phyloP scores from a whole-genome alignment of 2,329 filamentous ascomycete genomes.

The Magnaporthiopsis incrustans region DNA sequence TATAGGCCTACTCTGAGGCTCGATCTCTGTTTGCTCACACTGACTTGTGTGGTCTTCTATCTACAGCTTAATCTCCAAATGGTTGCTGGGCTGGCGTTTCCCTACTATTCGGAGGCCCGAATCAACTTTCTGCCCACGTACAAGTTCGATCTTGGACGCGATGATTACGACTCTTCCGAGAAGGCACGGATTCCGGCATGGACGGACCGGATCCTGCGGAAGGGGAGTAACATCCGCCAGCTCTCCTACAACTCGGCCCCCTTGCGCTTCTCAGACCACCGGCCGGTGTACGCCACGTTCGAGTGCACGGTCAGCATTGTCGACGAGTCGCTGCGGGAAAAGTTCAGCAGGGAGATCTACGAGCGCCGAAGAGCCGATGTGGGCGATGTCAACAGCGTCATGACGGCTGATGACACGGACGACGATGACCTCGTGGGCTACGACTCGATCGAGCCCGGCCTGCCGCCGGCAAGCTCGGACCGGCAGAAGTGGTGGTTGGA shows the following conservation, averaged over 20 bases:
- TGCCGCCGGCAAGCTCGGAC: slow-evolving; percentile 60
- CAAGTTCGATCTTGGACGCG: slow-evolving; percentile 84
- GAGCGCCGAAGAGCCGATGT: slow-evolving; percentile 58
- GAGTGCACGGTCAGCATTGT: slow-evolving; percentile 75
- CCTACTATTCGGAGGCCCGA: slow-evolving; percentile 80
- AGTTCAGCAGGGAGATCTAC: slow-evolving; percentile 69
- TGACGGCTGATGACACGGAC: slow-evolving; percentile 50
- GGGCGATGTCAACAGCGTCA: slow-evolving; percentile 51
- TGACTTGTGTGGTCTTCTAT: not conserved
- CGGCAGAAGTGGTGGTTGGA: slow-evolving; percentile 65
- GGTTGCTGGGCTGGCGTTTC: slow-evolving; percentile 84
- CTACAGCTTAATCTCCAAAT: slow-evolving; percentile 82
- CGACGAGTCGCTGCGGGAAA: slow-evolving; percentile 64
- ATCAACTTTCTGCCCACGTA: slow-evolving; percentile 92
- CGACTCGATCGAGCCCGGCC: slow-evolving; percentile 72
- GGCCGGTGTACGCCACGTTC: slow-evolving; percentile 90
- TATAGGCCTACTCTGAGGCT: not conserved
- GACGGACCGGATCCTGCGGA: slow-evolving; percentile 89
- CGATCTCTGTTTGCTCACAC: not conserved
- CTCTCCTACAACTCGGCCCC: slow-evolving; percentile 75
- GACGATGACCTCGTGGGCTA: slow-evolving; percentile 79
- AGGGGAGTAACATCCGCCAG: slow-evolving; percentile 76
- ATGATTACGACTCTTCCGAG: slow-evolving; percentile 89
- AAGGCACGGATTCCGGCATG: slow-evolving; percentile 93
- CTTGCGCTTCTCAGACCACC: slow-evolving; percentile 85